Conservation (phyloP, 2,329 filamentous ascomycete genomes). For the Pseudopyrenochaeta lycopersici region DNA sequence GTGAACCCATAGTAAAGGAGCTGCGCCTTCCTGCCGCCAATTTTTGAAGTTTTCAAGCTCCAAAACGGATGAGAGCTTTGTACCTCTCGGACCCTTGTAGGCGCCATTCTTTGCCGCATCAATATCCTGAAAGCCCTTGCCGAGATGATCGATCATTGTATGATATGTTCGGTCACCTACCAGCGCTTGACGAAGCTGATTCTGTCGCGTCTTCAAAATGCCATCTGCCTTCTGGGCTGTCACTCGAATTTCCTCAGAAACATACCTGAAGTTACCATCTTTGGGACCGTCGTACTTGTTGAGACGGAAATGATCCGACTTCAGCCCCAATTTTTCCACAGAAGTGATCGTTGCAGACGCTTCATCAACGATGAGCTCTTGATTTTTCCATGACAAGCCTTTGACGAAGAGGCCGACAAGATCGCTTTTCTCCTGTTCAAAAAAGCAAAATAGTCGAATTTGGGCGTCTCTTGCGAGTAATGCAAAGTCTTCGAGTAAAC, state of each 20-base stretch:
- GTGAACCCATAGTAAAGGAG: constrained; percentile 31
- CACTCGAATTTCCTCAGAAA: constrained; percentile 33
- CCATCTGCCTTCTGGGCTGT: constrained; percentile 25
- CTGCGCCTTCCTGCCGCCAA: constrained; percentile 15
- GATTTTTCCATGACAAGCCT: constrained; percentile 16
- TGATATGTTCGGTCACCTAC: constrained; percentile 25
- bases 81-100: constrained; percentile 16
- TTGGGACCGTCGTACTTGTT: constrained; percentile 41
- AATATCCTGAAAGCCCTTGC: constrained; percentile 28
- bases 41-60: constrained; percentile 19
- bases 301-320: constrained; percentile 39
- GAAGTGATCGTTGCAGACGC: constrained; percentile 34
- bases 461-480: constrained; percentile 22
- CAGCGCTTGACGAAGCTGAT: constrained; percentile 24
- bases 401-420: constrained; percentile 20
- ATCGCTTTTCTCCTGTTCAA: constrained; percentile 29
- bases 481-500: constrained; percentile 27
- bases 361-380: constrained; percentile 41
- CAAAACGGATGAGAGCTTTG: constrained; percentile 19
- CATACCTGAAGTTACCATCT: constrained; percentile 36
- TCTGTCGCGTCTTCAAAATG: constrained; percentile 32
- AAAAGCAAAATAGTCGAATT: constrained; percentile 33
- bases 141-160: constrained; percentile 23
- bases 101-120: constrained; percentile 21
- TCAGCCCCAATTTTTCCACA: constrained; percentile 28